These are phyloP conservation scores for Claviceps fusiformis DNA, from an alignment of 2,329 filamentous ascomycete species.

Conservation along the genomic window DNA sequence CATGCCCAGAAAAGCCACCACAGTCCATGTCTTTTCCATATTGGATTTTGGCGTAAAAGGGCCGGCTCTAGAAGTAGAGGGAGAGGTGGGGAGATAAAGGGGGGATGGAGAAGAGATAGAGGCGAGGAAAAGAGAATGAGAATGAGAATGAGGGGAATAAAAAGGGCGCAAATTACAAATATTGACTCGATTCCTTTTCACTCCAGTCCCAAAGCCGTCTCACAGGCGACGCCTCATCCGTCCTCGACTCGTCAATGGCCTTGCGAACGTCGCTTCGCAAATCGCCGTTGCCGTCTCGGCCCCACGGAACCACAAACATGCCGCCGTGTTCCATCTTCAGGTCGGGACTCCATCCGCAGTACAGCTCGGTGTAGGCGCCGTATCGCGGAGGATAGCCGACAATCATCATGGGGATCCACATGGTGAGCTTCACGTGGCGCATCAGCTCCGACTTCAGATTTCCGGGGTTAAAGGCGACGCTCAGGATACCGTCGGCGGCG, in stretches of 20 bases:
- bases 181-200: slow-evolving; percentile 3
- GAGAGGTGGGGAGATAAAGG: too few species aligned
- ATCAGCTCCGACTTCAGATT: slow-evolving; percentile 25
- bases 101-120: too few species aligned
- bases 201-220: slow-evolving; percentile 5
- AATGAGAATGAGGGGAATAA: too few species aligned
- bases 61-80: too few species aligned
- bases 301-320: slow-evolving; percentile 6
- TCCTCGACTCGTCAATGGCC: slow-evolving; percentile 1
- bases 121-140: too few species aligned
- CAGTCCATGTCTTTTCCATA: too few species aligned
- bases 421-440: slow-evolving; percentile 13
- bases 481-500: slow-evolving; percentile 16
- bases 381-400: slow-evolving; percentile 16
- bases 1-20: too few species aligned
- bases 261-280: slow-evolving; percentile 2
- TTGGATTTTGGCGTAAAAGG: too few species aligned
- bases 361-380: slow-evolving; percentile 36
- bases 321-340: slow-evolving; percentile 19
- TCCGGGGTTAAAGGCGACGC: slow-evolving; percentile 24
- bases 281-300: neutral
- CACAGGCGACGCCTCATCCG: neutral
- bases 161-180: neutral
- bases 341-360: slow-evolving; percentile 29
- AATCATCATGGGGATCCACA: slow-evolving; percentile 7